Base-by-base conservation (phyloP, 2,329 filamentous ascomycete species). In the Talaromyces funiculosus region DNA sequence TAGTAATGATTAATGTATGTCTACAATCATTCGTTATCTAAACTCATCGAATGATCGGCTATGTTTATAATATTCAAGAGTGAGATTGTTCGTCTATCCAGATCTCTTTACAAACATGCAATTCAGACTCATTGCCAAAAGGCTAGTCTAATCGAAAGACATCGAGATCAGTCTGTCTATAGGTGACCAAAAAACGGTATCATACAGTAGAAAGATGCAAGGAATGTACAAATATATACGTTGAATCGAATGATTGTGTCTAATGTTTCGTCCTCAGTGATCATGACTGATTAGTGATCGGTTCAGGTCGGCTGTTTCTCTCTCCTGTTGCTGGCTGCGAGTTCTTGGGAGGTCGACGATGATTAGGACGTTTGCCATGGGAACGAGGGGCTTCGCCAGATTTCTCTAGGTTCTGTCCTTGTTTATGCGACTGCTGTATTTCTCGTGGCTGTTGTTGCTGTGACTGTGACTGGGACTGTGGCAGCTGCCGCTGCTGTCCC, bases 271-370 rank as follows among this genome's bases (percentile, higher is more conserved):
- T 12, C 10, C 9, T 33, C 29, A 20, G 6, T 33, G 18, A 22
- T 57, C 31, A 18, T 49, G 43, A 49, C 14, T 49, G 31, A 26
- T 49, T 49, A 35, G 33, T 20, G 16, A 57, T 26, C 5, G 14
- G 8, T 14, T 49, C 55, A 20, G 55, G 31, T 3, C 42, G 42
- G 20, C 26, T 38, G 29, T 26, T 45, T 20, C 47, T 31, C 9
- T 42, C 7, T 29, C 35, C 33, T 14, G 55, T 12, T 29, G 53
- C 33, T 49, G 55, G 22, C 8, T 53, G 35, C 14, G 35, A 12
- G 16, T 53, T 54, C 31, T 35, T 58, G 24, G 47, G 54, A 42
- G 37, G 47, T 26, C 60, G 60, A 12, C 40, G 57, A 35, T 61
- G 45, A 47, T 22, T 33, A 29, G 51, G 33, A 6, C 31, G 45